Percentiles rank a stretch among this genome's conserved stretches.
Conservation (phyloP, 1,284 basidiomycete species). For the Jaminaea rosea region DNA sequence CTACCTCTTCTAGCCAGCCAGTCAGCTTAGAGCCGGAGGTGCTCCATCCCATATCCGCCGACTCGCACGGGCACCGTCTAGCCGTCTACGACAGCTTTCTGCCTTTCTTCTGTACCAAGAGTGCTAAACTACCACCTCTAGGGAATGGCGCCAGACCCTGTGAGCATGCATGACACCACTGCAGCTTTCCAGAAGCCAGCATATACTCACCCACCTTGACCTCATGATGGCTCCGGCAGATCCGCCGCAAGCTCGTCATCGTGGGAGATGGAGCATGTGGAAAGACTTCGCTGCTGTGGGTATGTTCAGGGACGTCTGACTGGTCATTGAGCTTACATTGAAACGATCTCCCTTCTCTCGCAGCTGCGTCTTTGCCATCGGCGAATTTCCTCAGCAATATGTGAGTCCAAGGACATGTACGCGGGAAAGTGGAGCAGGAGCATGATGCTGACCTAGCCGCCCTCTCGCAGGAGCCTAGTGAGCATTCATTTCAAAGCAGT, state of each 20-base stretch:
- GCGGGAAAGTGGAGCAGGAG: too few relatives aligned
- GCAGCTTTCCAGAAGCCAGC: background rate
- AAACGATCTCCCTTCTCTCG: background rate
- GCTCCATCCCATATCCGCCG: too few relatives aligned
- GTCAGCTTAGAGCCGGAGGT: too few relatives aligned
- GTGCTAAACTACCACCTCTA: too few relatives aligned
- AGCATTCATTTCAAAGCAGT: too few relatives aligned
- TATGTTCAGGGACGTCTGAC: background rate
- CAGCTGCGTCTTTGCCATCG: constrained; percentile 66
- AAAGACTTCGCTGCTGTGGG: constrained; percentile 29
- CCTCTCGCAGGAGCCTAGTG: too few relatives aligned
- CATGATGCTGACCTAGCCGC: too few relatives aligned
- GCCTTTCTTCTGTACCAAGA: constrained; percentile 49
- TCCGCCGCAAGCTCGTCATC: constrained; percentile 80
- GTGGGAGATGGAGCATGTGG: constrained; percentile 56
- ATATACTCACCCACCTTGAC: background rate
- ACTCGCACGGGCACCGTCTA: too few relatives aligned
- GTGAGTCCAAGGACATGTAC: too few relatives aligned
- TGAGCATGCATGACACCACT: background rate
- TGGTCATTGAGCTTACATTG: background rate
- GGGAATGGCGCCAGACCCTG: background rate
- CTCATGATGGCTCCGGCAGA: constrained; percentile 50
- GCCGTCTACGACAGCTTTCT: too few relatives aligned
- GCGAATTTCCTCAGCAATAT: constrained; percentile 95
- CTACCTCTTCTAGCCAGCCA: too few relatives aligned